Conservation (phyloP, 2,329 filamentous ascomycete species). For the Sclerotiophoma versabilis region DNA sequence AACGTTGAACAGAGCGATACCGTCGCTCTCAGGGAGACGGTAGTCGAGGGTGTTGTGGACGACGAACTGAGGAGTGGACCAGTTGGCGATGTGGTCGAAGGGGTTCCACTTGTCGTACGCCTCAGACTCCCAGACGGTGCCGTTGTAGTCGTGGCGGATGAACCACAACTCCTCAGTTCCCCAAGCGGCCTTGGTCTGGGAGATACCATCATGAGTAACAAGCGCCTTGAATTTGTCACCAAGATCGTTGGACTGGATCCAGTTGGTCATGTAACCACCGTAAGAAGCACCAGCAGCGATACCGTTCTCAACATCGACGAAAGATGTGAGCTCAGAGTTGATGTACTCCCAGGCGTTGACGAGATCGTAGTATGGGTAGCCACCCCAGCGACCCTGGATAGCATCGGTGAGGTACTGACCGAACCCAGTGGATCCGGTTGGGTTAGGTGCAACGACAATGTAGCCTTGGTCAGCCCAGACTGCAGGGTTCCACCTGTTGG, state of each 20-base stretch:
- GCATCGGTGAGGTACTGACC: conserved; percentile 78
- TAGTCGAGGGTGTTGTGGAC: conserved; percentile 94
- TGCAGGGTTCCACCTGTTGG: conserved; percentile 83
- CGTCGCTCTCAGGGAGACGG: conserved; percentile 83
- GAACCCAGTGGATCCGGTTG: conserved; percentile 85
- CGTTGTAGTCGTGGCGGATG: conserved; percentile 55
- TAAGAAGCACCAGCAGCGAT: conserved; percentile 73
- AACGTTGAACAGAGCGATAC: conserved; percentile 83
- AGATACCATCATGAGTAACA: conserved; percentile 87
- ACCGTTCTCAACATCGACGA: conserved; percentile 73
- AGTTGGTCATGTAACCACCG: conserved; percentile 64
- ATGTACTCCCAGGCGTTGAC: conserved; percentile 81
- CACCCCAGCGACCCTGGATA: conserved; percentile 83
- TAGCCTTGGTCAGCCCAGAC: conserved; percentile 89
- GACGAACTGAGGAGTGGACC: conserved; percentile 85
- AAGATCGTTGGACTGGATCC: conserved; percentile 87
- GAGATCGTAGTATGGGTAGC: conserved; percentile 83
- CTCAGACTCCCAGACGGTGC: conserved; percentile 40
- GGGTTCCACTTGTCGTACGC: conserved; percentile 67
- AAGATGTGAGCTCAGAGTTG: conserved; percentile 64
- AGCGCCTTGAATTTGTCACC: conserved; percentile 86
- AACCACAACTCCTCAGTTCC: conserved; percentile 61
- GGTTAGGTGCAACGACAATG: conserved; percentile 81
- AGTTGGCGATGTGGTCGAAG: conserved; percentile 66
- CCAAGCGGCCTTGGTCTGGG: conserved; percentile 62